Conservation (phyloP, 805 yeast genomes). For the Citeromyces nyonsensis region DNA sequence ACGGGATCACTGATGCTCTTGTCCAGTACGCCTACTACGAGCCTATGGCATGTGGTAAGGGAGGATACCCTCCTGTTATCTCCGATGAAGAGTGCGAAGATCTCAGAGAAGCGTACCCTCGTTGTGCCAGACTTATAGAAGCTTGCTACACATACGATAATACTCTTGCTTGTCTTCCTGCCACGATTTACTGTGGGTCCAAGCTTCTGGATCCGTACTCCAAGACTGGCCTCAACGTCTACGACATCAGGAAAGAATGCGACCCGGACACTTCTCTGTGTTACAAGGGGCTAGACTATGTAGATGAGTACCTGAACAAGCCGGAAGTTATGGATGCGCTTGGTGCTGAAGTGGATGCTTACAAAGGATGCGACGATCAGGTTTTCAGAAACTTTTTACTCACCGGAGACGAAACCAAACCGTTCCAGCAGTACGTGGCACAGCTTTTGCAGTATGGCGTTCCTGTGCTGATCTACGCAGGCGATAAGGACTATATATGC, state of each 20-base stretch:
- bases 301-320: slow-evolving; percentile 66
- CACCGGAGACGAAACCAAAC: slow-evolving; percentile 88
- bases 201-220: slow-evolving; percentile 71
- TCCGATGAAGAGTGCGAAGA: slow-evolving; percentile 65
- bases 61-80: slow-evolving; percentile 66
- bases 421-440: slow-evolving; percentile 65
- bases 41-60: slow-evolving; percentile 93
- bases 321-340: slow-evolving; percentile 65
- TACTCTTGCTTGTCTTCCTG: slow-evolving; percentile 83
- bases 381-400: slow-evolving; percentile 69
- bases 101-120: slow-evolving; percentile 53
- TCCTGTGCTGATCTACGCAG: slow-evolving; percentile 85
- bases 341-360: slow-evolving; percentile 81
- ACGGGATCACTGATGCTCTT: slow-evolving; percentile 80
- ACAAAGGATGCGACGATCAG: slow-evolving; percentile 62
- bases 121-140: slow-evolving; percentile 65
- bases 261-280: slow-evolving; percentile 47
- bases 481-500: slow-evolving; percentile 92
- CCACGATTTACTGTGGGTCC: slow-evolving; percentile 78
- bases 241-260: slow-evolving; percentile 77
- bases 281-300: slow-evolving; percentile 62
- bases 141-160: slow-evolving; percentile 65
- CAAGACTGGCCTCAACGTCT: slow-evolving; percentile 78
- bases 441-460: slow-evolving; percentile 55
- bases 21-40: slow-evolving; percentile 65